These are phyloP conservation scores for Exophiala sp. DNA, from an alignment of 2,329 filamentous ascomycete genomes.

Conservation along the genomic window DNA sequence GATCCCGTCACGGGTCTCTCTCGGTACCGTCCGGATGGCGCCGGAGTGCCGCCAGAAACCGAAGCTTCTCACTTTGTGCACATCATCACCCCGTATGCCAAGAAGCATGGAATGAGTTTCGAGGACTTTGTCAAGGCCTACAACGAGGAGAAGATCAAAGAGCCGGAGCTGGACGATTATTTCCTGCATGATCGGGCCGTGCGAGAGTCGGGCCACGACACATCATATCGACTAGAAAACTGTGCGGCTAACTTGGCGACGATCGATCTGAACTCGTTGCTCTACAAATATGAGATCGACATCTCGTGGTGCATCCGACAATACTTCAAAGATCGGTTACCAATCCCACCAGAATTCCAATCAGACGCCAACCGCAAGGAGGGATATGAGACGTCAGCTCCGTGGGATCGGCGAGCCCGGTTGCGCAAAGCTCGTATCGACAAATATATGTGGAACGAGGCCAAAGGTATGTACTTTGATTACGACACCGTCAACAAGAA, in stretches of 20 bases:
- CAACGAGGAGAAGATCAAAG: constrained; percentile 67
- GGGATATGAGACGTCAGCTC: constrained; percentile 71
- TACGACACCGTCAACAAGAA: constrained; percentile 81
- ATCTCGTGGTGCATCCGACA: constrained; percentile 81
- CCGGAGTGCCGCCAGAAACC: constrained; percentile 85
- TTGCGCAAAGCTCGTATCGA: constrained; percentile 79
- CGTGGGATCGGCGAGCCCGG: constrained; percentile 85
- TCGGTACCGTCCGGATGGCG: constrained; percentile 74
- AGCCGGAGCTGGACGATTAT: constrained; percentile 89
- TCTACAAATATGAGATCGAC: constrained; percentile 96
- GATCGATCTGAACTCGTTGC: constrained; percentile 85
- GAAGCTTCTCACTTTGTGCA: constrained; percentile 83
- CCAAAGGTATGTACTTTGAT: constrained; percentile 95
- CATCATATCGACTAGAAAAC: constrained; percentile 84
- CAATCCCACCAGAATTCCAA: constrained; percentile 78
- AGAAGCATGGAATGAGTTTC: constrained; percentile 78
- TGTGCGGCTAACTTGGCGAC: constrained; percentile 84
- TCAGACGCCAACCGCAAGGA: constrained; percentile 58
- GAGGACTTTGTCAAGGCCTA: constrained; percentile 82
- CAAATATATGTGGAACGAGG: constrained; percentile 88
- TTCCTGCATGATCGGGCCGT: constrained; percentile 95
- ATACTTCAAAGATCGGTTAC: constrained; percentile 73
- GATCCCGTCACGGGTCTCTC: constrained; percentile 75
- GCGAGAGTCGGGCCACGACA: constrained; percentile 94
- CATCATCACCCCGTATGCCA: constrained; percentile 70